Percentiles rank a stretch among this genome's conserved stretches.
These are phyloP conservation scores for Chlorella sorokiniana DNA, from an alignment of 139 green algal species.

Conservation along the genomic window DNA sequence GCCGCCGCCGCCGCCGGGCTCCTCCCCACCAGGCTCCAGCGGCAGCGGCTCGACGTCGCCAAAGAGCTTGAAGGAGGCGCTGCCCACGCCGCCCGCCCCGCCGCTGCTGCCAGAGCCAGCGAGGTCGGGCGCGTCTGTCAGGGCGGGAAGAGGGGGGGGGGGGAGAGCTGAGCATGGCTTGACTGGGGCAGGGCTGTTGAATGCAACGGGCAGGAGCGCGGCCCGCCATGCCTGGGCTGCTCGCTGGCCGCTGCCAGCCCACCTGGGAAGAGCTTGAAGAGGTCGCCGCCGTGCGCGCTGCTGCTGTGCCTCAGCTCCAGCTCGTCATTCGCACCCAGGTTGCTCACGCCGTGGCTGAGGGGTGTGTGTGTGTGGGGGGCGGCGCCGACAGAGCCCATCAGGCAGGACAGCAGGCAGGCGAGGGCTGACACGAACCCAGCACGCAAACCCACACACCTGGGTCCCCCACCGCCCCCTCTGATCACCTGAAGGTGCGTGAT, in stretches of 20 bases:
- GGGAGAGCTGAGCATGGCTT: too few relatives aligned
- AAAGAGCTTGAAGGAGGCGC: slow-evolving; percentile 27
- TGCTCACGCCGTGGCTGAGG: slow-evolving; percentile 12
- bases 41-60: slow-evolving; percentile 19
- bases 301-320: slow-evolving; percentile 1
- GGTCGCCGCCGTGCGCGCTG: slow-evolving; percentile 10
- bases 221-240: too few relatives aligned
- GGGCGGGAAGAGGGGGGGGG: not conserved
- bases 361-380: not conserved
- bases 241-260: too few relatives aligned
- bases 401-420: not conserved
- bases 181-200: not conserved
- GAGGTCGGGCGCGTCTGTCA: not conserved
- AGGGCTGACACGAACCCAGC: too few relatives aligned
- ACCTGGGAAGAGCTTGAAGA: slow-evolving; percentile 35
- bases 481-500: slow-evolving; percentile 23
- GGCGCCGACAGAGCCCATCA: not conserved
- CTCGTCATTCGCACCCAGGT: not conserved
- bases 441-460: too few relatives aligned
- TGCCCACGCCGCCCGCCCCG: not conserved
- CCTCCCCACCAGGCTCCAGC: not conserved
- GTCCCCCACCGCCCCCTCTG: too few relatives aligned
- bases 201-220: too few relatives aligned
- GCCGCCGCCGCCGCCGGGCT: not conserved
- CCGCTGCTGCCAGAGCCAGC: not conserved